phyloP scores from a whole-genome alignment of 306 rosid genomes.

The Benincasa hispida region DNA sequence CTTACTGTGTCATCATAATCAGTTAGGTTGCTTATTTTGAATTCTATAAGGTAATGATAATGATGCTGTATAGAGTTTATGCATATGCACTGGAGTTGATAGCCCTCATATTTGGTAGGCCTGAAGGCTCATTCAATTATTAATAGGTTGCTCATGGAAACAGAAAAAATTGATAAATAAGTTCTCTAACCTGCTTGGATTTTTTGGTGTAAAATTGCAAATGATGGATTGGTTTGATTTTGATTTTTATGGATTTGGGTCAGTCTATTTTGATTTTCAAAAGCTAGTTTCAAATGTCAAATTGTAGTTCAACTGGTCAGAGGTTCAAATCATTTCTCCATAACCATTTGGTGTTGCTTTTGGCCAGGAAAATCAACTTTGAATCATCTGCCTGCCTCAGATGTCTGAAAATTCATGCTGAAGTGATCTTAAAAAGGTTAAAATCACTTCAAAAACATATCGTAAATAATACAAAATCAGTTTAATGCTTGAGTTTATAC shows the following conservation, averaged over 20 bases:
- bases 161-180: neutral
- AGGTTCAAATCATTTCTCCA: too few relatives aligned
- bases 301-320: too few relatives aligned
- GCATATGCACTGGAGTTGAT: neutral
- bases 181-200: neutral
- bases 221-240: neutral
- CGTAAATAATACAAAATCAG: too few relatives aligned
- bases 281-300: too few relatives aligned
- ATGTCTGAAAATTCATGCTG: too few relatives aligned
- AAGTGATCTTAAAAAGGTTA: too few relatives aligned
- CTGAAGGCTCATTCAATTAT: neutral
- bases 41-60: neutral
- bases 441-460: too few relatives aligned
- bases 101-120: neutral
- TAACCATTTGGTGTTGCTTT: too few relatives aligned
- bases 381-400: too few relatives aligned
- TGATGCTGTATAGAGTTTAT: neutral
- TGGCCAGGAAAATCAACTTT: too few relatives aligned
- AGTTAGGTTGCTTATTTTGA: neutral
- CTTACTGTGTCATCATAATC: neutral
- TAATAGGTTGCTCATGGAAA: neutral
- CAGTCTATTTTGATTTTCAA: neutral
- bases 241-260: neutral
- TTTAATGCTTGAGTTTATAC: too few relatives aligned
- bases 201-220: neutral